Evolutionary conservation across 2,329 filamentous ascomycete genomes (phyloP), one percentile per base, ranked within the genome.

Genomic region (Aspergillus clavatus): DNA sequence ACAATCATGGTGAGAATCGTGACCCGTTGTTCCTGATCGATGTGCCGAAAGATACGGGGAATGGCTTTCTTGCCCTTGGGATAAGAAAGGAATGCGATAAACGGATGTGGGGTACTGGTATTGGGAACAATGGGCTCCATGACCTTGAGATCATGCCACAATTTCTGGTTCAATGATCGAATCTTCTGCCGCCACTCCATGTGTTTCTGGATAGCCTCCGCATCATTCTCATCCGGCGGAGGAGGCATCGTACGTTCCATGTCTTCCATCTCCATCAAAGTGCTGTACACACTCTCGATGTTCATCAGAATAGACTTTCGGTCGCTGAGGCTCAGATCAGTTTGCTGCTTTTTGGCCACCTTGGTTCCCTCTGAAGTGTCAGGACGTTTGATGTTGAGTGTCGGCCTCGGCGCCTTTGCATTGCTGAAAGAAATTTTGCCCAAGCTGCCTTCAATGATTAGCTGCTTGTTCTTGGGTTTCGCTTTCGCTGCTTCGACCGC

Each of bases 341-440:
- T 67, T 47, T 74, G 73, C 23, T 61, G 57, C 54, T 72, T 76
- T 52, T 72, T 74, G 8, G 59, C 57, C n/a, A 71, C 70, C 42
- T 79, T 74, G 22, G 70, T 63, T 45, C 84, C 80, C 36, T 82
- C 80, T 31, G 73, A 74, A 53, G 76, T 83, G 40, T 96, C 90
- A 16, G 81, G 77, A 24, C 90, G 86, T 75, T 95, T 97, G 72
- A 98, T 90, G 66, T 94, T 98, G 40, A 98, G 82, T 46, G 97
- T 75, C 12, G 91, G 89, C 68, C 95, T 93, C 0, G 93, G 93
- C 0, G 93, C 95, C 75, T 97, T 98, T 38, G 93, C 89, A 61
- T 98, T 98, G 75, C 91, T 96, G 72, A 97, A 98, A 0, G 91
- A 95, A 46, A 98, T 98, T 74, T 97, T 98, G 54, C 93, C 93